phyloP scores from a whole-genome alignment of 257 asterid genomes.

The Fraxinus anomala region DNA sequence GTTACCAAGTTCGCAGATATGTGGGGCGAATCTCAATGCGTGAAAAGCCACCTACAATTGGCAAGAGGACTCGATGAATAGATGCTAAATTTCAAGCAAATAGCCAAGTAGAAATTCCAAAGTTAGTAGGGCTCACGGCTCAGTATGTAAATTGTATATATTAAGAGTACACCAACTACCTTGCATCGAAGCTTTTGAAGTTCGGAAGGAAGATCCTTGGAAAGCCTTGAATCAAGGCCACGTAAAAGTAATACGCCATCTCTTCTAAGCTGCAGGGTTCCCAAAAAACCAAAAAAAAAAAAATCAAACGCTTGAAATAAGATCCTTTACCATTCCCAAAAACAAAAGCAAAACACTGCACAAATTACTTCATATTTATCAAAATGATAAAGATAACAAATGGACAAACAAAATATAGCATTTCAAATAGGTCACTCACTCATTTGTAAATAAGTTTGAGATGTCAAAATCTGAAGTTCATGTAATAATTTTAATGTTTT shows the following conservation, averaged over 20 bases:
- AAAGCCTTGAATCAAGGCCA: slow-evolving; percentile 88
- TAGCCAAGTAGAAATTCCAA: background rate
- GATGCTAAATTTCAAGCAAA: background rate
- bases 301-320: slow-evolving; percentile 7
- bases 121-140: background rate
- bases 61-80: slow-evolving; percentile 11
- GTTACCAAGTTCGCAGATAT: slow-evolving; percentile 63
- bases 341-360: background rate
- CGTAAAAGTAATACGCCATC: slow-evolving; percentile 84
- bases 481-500: background rate
- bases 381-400: slow-evolving; percentile 6
- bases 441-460: background rate
- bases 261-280: slow-evolving; percentile 69
- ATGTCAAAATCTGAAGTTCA: background rate
- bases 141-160: background rate
- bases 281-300: slow-evolving; percentile 4
- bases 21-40: slow-evolving; percentile 76
- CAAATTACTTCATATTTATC: background rate
- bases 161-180: slow-evolving; percentile 42
- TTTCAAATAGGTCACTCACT: background rate
- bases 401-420: background rate
- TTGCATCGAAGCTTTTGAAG: slow-evolving; percentile 99
- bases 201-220: slow-evolving; percentile 93
- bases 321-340: slow-evolving; percentile 6
- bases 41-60: slow-evolving; percentile 80